Conservation (phyloP, 2,329 filamentous ascomycete genomes). For the Scortechinia acanthostroma region DNA sequence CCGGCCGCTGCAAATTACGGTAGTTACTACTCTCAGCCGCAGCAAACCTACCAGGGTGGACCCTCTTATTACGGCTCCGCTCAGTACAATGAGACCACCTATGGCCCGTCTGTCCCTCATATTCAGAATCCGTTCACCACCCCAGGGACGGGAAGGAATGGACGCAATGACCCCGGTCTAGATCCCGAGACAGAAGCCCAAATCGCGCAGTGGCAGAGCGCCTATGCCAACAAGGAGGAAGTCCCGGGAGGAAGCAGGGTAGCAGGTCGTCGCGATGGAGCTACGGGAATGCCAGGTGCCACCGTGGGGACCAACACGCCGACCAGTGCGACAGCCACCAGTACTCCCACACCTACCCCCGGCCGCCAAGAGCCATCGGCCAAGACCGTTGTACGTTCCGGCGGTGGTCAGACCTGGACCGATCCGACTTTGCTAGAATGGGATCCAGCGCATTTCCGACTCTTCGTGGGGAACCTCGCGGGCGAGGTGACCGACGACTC, state of each 20-base stretch:
- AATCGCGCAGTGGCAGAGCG: constrained; percentile 90
- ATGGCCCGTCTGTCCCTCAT: neutral
- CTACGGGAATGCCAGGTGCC: constrained; percentile 11
- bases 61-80: neutral
- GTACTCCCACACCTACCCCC: constrained; percentile 27
- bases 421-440: constrained; percentile 85
- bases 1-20: neutral
- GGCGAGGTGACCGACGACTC: constrained; percentile 97
- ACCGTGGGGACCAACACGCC: constrained; percentile 9
- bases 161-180: neutral
- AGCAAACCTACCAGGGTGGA: neutral
- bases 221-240: constrained; percentile 65
- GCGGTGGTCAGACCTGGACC: constrained; percentile 87
- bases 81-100: neutral
- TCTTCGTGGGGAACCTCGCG: constrained; percentile 94
- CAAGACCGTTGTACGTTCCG: constrained; percentile 81
- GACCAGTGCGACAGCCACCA: neutral
- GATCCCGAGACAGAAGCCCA: constrained; percentile 82
- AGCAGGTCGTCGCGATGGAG: constrained; percentile 14
- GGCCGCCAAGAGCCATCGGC: constrained; percentile 47
- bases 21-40: neutral
- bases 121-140: neutral
- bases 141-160: constrained; percentile 29
- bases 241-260: constrained; percentile 13
- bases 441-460: constrained; percentile 87